These are phyloP conservation scores for Curvularia sp. DNA, from an alignment of 2,329 filamentous ascomycete species.

Conservation along the genomic window DNA sequence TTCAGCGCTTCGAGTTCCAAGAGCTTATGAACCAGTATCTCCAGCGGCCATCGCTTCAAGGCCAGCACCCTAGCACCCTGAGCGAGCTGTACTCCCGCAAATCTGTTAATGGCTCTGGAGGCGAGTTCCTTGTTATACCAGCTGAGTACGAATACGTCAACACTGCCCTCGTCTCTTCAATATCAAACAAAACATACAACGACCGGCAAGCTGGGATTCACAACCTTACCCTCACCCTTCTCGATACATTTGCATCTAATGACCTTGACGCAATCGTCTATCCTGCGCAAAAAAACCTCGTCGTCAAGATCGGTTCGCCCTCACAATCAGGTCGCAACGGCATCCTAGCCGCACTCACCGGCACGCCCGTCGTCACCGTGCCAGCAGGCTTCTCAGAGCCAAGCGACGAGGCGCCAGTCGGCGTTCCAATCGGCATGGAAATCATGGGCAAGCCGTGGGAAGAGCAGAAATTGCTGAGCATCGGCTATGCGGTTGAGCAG, in stretches of 20 bases:
- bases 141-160: slow-evolving; percentile 64
- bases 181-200: slow-evolving; percentile 59
- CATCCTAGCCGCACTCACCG: slow-evolving; percentile 63
- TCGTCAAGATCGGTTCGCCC: slow-evolving; percentile 64
- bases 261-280: slow-evolving; percentile 67
- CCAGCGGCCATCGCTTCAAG: slow-evolving; percentile 52
- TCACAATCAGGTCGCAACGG: slow-evolving; percentile 68
- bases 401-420: slow-evolving; percentile 59
- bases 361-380: slow-evolving; percentile 61
- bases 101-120: slow-evolving; percentile 41
- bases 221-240: slow-evolving; percentile 60
- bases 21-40: slow-evolving; percentile 65
- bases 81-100: slow-evolving; percentile 58
- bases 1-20: slow-evolving; percentile 68
- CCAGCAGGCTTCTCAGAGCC: slow-evolving; percentile 62
- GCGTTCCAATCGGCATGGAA: slow-evolving; percentile 71
- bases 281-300: slow-evolving; percentile 69
- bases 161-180: slow-evolving; percentile 61
- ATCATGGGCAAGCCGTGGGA: slow-evolving; percentile 65
- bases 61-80: slow-evolving; percentile 57
- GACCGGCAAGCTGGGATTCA: slow-evolving; percentile 58
- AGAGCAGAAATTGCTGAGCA: slow-evolving; percentile 62
- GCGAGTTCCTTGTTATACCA: slow-evolving; percentile 67
- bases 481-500: slow-evolving; percentile 61
- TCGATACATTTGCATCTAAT: slow-evolving; percentile 59